A percentile compares a stretch with the other conserved stretches of the same genome.
These are phyloP conservation scores for Tilletia setariae DNA, from an alignment of 1,284 basidiomycete species.

Conservation along the genomic window DNA sequence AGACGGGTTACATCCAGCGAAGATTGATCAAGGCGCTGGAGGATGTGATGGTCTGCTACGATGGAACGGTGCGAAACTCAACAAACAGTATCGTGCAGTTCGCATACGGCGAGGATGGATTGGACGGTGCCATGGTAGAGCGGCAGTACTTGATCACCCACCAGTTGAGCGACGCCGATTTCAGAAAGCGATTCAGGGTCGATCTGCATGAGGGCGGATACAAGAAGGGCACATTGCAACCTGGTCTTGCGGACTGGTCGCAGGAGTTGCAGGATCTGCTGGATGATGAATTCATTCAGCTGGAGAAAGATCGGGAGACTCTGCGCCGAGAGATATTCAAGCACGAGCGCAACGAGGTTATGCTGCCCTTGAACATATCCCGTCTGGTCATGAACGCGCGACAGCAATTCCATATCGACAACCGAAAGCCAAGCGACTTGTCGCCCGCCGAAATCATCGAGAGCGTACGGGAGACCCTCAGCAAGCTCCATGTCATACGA, in stretches of 20 bases:
- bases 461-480: slow-evolving; percentile 59
- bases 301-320: slow-evolving; percentile 70
- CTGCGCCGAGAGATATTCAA: slow-evolving; percentile 79
- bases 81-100: slow-evolving; percentile 75
- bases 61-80: slow-evolving; percentile 96
- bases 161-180: slow-evolving; percentile 74
- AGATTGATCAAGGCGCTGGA: slow-evolving; percentile 96
- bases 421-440: slow-evolving; percentile 85
- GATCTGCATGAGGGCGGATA: slow-evolving; percentile 67
- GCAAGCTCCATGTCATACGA: slow-evolving; percentile 66
- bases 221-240: slow-evolving; percentile 70
- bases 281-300: slow-evolving; percentile 79
- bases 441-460: slow-evolving; percentile 83
- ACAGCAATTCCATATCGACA: slow-evolving; percentile 96
- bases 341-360: slow-evolving; percentile 67
- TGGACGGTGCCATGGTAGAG: slow-evolving; percentile 98
- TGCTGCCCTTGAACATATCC: slow-evolving; percentile 67
- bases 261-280: slow-evolving; percentile 79
- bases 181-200: slow-evolving; percentile 85
- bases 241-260: slow-evolving; percentile 89
- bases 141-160: slow-evolving; percentile 88
- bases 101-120: slow-evolving; percentile 95
- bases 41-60: slow-evolving; percentile 95
- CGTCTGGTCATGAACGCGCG: slow-evolving; percentile 93
- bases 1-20: slow-evolving; percentile 98